Evolutionary conservation across 2,329 filamentous ascomycete species (phyloP), one percentile per base, ranked within the genome.

Genomic region (Ascochyta fabae): DNA sequence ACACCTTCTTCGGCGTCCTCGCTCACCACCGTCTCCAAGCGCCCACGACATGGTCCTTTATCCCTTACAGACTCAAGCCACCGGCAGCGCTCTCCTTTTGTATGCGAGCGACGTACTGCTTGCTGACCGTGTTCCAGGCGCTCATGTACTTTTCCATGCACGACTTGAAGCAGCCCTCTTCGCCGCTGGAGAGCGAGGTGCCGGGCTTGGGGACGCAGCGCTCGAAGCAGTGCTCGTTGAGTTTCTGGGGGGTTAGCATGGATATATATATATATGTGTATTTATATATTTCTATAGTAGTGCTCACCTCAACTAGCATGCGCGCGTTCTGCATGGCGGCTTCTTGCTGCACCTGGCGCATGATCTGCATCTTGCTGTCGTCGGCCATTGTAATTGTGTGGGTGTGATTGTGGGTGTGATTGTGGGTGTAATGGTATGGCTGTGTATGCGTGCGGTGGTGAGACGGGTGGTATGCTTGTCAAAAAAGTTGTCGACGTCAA

Each of bases 71-170:
- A 15, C 54, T 48, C 40, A 53, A 19, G 1, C 38, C 48, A 5
- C 42, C 48, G 3, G 48, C 38, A 1, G 47, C 43, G 5, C 47
- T 59, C 67, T 76, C 76, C 59, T 75, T 76, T 70, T 83, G 80
- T 73, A 83, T 77, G 65, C 80, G 69, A 26, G 71, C 73, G 34
- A 83, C 73, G 60, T 83, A 84, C 56, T 79, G 77, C 68, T 78
- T 75, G 59, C 75, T 78, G 24, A 83, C 80, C 16, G 77, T 78
- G 63, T 83, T 83, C 81, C 81, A 83, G 33, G 78, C 74, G 33
- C 73, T 70, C 80, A 83, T 83, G 73, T 84, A 84, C 68, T 84
- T 84, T 66, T 83, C 80, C 80, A 83, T 82, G 73, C 81, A 84
- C 39, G 72, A 60, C 19, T 78, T 79, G 66, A 81, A 80, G 76